Evolutionary conservation across 2,329 filamentous ascomycete genomes (phyloP), one percentile per base, ranked within the genome.

Genomic region (Dryadomyces sulphureus): DNA sequence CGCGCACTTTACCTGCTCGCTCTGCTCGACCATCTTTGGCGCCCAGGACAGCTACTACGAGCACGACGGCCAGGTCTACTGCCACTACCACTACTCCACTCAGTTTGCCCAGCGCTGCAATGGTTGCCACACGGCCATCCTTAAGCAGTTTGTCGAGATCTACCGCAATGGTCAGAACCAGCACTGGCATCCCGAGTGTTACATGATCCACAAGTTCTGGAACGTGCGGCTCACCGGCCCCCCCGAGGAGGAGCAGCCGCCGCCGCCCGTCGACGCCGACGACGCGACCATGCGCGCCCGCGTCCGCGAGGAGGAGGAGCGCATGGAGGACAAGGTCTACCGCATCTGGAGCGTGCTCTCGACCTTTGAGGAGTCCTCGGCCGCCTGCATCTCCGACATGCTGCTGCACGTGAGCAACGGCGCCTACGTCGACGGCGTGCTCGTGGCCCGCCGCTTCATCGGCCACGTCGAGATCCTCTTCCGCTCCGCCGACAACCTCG

Each of bases 131-230:
- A 95, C 90, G 3, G 87, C 92, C 45, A 98, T 98, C 52, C 70
- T 98, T 38, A 98, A 98, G 67, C 92, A 98, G 62, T 98, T 98
- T 61, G 92, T 98, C 50, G 92, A 98, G 63, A 96, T 98, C 50
- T 98, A 89, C 65, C 82, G 92, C 55, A 96, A 96, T 62, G 90
- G 90, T 2, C 85, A 94, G 60, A 95, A 96, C 59, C 92, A 98
- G 59, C 92, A 98, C 61, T 98, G 92, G 92, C 92, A 98, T 60
- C 92, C 92, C 2, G 92, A 98, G 64, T 98, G 92, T 64, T 98
- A 98, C 65, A 98, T 98, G 92, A 98, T 98, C 52, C 92, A 98
- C 67, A 98, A 98, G 59, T 98, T 96, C 64, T 98, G 92, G 92
- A 98, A 96, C 60, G 92, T 98, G 49, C 81, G 92, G 44, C 70